Evolutionary conservation across 192 early-diverging fungal genomes (phyloP).

Genomic region (Rhizophagus clarus): DNA sequence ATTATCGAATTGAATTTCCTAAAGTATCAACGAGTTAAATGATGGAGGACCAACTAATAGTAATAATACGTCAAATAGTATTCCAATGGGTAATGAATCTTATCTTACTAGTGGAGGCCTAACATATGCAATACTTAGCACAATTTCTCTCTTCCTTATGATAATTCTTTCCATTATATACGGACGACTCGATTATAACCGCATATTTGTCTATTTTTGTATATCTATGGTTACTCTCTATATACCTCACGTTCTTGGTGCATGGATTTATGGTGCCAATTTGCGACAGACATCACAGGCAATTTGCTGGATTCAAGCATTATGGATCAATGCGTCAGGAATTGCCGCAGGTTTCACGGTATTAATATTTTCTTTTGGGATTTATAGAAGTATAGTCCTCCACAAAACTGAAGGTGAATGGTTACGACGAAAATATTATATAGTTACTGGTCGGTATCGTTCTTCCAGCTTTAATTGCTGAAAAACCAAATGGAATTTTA

Average conservation of each 20-base stretch:
- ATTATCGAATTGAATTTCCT: too few relatives aligned
- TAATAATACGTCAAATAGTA: too few relatives aligned
- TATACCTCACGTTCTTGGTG: conserved; percentile 26
- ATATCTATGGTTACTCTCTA: conserved; percentile 15
- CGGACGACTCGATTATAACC: conserved; percentile 17
- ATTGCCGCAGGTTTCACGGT: conserved; percentile 2
- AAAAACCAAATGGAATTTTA: conserved; percentile 23
- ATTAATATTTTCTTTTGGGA: conserved; percentile 18
- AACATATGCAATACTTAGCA: neutral
- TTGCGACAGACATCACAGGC: neutral
- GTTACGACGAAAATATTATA: conserved; percentile 23
- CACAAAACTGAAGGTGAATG: conserved; percentile 11
- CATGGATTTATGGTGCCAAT: conserved; percentile 20
- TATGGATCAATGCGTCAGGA: conserved; percentile 23
- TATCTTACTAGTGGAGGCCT: conserved; percentile 6
- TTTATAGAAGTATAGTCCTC: conserved; percentile 16
- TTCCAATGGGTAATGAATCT: neutral
- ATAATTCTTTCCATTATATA: conserved; percentile 10
- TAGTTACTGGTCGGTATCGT: conserved; percentile 4
- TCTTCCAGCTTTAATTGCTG: conserved; percentile 14
- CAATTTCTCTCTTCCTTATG: conserved; percentile 20
- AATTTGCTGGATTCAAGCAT: conserved; percentile 22
- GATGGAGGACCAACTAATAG: too few relatives aligned
- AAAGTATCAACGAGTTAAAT: too few relatives aligned
- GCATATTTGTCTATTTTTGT: conserved; percentile 29